A percentile compares a stretch with the other conserved stretches of the same genome.
phyloP scores from a whole-genome alignment of 805 yeast species.

The Wilhelminamyces savonicus region DNA sequence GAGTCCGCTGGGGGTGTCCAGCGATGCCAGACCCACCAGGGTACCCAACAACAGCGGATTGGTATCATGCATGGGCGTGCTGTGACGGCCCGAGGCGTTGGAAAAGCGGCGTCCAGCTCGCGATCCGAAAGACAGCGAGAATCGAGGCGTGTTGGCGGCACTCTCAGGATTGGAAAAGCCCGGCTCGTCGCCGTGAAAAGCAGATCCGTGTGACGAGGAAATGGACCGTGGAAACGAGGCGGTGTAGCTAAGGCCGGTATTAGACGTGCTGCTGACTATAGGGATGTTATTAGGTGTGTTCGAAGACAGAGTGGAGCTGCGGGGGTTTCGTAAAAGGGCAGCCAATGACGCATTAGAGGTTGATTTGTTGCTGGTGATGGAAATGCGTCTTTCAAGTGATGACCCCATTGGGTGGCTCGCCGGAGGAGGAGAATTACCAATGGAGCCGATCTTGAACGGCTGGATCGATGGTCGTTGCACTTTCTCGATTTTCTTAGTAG shows the following conservation, averaged over 20 bases:
- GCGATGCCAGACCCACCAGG: constrained; percentile 30
- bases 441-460: constrained; percentile 60
- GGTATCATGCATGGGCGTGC: too few relatives aligned
- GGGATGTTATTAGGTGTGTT: constrained; percentile 19
- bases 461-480: constrained; percentile 33
- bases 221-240: constrained; percentile 29
- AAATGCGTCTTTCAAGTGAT: constrained; percentile 31
- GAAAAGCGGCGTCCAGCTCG: constrained; percentile 47
- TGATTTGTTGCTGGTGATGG: constrained; percentile 41
- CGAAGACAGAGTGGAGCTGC: constrained; percentile 38
- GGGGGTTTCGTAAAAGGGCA: constrained; percentile 45
- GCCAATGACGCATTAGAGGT: constrained; percentile 50
- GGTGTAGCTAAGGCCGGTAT: constrained; percentile 3
- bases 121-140: constrained; percentile 71
- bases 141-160: constrained; percentile 45
- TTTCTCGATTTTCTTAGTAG: neutral
- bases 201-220: constrained; percentile 35
- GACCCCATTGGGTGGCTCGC: constrained; percentile 12
- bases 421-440: constrained; percentile 39
- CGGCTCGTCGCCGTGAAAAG: constrained; percentile 22
- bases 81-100: constrained; percentile 11
- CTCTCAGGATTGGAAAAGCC: constrained; percentile 15
- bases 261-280: constrained; percentile 9
- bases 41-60: constrained; percentile 15
- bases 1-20: constrained; percentile 35